Evolutionary conservation across 352 stramenopile genomes (phyloP), one percentile per base, ranked within the genome.

Genomic region (Plasmopara halstedii): DNA sequence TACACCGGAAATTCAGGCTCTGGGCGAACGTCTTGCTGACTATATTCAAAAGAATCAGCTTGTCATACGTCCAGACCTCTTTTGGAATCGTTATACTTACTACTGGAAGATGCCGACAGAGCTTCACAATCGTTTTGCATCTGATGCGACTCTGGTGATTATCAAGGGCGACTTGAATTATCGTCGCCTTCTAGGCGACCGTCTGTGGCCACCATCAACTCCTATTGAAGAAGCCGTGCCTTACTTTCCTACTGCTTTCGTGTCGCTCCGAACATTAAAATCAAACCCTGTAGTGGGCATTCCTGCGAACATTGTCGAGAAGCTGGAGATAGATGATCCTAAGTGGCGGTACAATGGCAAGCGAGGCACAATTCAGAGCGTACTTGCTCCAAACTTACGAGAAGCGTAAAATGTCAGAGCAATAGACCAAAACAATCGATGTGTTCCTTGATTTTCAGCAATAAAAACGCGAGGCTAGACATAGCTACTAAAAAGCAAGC

Each of bases 111-210:
- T 88, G 53, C 71, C 74, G 0, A 29, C 35, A 2, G 47, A 70
- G 17, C 34, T 87, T 13, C 46, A 56, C 5, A 56, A 25, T 18
- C 56, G 59, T 0, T 15, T 88, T 1, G 29, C 36, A 4, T 40
- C 14, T 0, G 63, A 80, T 6, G 64, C 72, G 20, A 67, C 87
- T 38, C 70, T 98, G 26, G 87, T 96, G 41, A 97, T 99, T 65
- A 73, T 97, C 13, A 99, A 99, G 62, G 95, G 95, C n/a, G 95
- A 99, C 64, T 86, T 96, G 26, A 99, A 99, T 64, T 99, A 98
- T 67, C 79, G 95, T 14, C 84, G 95, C 6, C 58, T 98, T 11
- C 61, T 98, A 2, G 92, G 94, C 3, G 95, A 99, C 60, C 75
- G 90, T 27, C 64, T 87, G 50, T 99, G 93, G 93, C 70, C 73